Conservation (phyloP, 306 rosid species). For the Cucurbita argyrosperma region DNA sequence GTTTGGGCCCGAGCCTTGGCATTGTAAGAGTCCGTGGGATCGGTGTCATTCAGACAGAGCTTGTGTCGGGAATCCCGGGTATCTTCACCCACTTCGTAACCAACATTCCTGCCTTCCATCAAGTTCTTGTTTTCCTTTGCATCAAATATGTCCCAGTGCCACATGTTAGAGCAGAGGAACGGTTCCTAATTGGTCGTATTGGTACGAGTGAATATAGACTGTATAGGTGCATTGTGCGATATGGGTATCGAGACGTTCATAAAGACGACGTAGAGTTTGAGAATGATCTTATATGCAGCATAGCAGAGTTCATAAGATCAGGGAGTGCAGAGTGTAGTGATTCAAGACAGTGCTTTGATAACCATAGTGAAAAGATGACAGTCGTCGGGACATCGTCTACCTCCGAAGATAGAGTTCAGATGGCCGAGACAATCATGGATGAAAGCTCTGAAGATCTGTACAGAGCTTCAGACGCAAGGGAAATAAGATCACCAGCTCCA, state of each 20-base stretch:
- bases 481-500: conserved; percentile 41
- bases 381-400: conserved; percentile 59
- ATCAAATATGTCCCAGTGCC: conserved; percentile 82
- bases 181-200: conserved; percentile 68
- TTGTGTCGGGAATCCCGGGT: conserved; percentile 80
- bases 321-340: conserved; percentile 9
- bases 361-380: conserved; percentile 35
- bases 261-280: conserved; percentile 74
- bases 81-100: conserved; percentile 89
- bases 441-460: conserved; percentile 11
- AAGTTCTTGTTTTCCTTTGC: conserved; percentile 84
- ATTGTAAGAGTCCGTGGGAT: conserved; percentile 76
- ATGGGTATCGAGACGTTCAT: conserved; percentile 77
- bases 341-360: conserved; percentile 17
- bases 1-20: conserved; percentile 69
- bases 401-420: conserved; percentile 26
- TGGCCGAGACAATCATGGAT: conserved; percentile 11
- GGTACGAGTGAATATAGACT: conserved; percentile 61
- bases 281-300: conserved; percentile 68
- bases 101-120: conserved; percentile 93
- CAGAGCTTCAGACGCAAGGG: conserved; percentile 28
- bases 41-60: conserved; percentile 71
- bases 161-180: conserved; percentile 56
- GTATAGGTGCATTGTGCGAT: conserved; percentile 74
- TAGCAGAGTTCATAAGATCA: conserved; percentile 68